Base-by-base conservation (phyloP, 2,329 filamentous ascomycete species). In the Bipolaris victoriae region DNA sequence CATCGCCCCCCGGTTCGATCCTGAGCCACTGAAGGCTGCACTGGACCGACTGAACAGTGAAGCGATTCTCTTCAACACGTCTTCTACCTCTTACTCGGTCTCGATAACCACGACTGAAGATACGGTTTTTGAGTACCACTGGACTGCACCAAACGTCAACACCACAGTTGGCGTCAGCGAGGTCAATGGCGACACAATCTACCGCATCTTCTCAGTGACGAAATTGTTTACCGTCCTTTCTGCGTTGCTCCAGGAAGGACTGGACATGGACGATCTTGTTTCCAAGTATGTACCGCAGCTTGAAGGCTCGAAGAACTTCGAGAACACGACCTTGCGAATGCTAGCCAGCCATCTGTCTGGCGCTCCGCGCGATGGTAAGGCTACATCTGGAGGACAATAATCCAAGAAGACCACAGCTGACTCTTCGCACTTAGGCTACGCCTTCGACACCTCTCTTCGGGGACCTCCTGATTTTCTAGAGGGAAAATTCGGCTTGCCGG, bases 51-150 rank as follows among this genome's bases (percentile, higher is more conserved):
- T 40, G 16, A 40, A 40, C n/a, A 40, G 37, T 1, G 37, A 40
- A 40, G 37, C 37, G 37, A 40, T 40, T 40, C 37, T 40, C 37
- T 40, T 40, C 37, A 40, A 40, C 16, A 40, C 37, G 37, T 40
- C 37, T 40, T 40, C 37, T 20, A 40, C 37, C 37, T 40, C 37
- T 20, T 40, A 40, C 37, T 40, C 37, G 16, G 37, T 40, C 37
- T 40, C 37, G 37, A 40, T 40, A 40, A 40, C 37, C 37, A 40
- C 37, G n/a, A 40, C 37, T 40, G 37, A 40, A 40, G 37, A 40
- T 40, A 40, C 37, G 6, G 37, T 40, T 20, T 40, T 40, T 40
- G 37, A 40, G 37, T 40, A 40, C 37, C 37, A 40, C 18, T 40
- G 37, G 37, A 40, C 37, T 40, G 37, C 37, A 10, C 37, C 37